Base-by-base conservation (phyloP, 2,329 filamentous ascomycete species). In the Penicillium brasilianum region DNA sequence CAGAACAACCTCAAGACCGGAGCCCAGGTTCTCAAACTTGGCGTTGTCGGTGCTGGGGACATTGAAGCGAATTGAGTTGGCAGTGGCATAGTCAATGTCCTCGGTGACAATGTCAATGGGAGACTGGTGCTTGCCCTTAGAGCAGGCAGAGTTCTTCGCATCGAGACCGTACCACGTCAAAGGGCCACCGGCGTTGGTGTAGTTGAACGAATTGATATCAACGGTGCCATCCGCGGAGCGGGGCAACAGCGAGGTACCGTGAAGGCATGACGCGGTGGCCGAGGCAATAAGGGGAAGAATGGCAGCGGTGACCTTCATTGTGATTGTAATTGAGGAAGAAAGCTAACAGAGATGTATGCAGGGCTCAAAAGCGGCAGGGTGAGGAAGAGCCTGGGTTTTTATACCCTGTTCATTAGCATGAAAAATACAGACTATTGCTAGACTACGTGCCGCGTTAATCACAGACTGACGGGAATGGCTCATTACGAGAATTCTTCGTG, bases 121-220 rank as follows among this genome's bases (percentile, higher is more conserved):
- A 0, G 84, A 87, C 71, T 87, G 85, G 55, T 78, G 73, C 14
- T 66, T 77, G 37, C 85, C 84, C 2, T 70, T 74, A 41, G 79
- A 80, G 70, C 85, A 87, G 11, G 76, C 71, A 10, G 71, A 69
- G 71, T 85, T 85, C 16, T 75, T 74, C 16, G 69, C 55, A 51
- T 78, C 72, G 28, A 86, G 74, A 4, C 74, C 74, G 39, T 81
- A 78, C 85, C 84, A 87, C 72, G 82, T 83, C 58, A 84, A 73
- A 0, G 85, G 84, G 6, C 84, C 84, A 41, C 74, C 68, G 4
- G 72, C 57, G 52, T 61, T 61, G 51, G 61, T 63, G 46, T 63
- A 63, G 61, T 63, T 63, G 55, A 50, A 63, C 10, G 46, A 18
- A 46, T 63, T 63, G 52, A 56, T 22, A 8, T 61, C 55, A 25